These are phyloP conservation scores for Fibroporia radiculosa DNA, from an alignment of 768 basidiomycete genomes.

Conservation along the genomic window DNA sequence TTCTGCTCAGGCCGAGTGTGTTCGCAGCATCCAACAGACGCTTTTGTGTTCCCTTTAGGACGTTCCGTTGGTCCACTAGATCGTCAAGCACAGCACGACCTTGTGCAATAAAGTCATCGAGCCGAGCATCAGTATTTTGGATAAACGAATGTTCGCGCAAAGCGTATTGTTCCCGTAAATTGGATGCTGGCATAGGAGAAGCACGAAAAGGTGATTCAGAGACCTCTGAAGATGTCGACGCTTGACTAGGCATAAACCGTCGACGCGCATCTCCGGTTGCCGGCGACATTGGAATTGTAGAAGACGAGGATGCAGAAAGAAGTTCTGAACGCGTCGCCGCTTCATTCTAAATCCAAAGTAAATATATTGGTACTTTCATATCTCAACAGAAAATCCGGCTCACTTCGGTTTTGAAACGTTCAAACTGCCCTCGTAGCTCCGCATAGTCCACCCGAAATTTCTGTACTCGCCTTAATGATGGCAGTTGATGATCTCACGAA, in stretches of 20 bases:
- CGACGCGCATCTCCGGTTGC: conserved; percentile 57
- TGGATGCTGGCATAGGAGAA: conserved; percentile 39
- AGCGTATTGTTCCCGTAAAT: conserved; percentile 67
- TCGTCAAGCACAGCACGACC: conserved; percentile 89
- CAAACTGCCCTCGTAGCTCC: conserved; percentile 79
- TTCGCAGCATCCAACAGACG: conserved; percentile 86
- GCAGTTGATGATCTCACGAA: neutral
- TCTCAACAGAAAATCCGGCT: conserved; percentile 7
- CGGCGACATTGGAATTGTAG: conserved; percentile 27
- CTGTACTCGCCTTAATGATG: conserved; percentile 66
- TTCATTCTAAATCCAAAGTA: conserved; percentile 47
- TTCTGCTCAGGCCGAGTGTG: conserved; percentile 85
- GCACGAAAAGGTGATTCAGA: conserved; percentile 84
- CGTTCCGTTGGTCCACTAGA: conserved; percentile 83
- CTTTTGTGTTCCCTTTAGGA: conserved; percentile 91
- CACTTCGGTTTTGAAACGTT: conserved; percentile 61
- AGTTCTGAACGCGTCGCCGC: conserved; percentile 58
- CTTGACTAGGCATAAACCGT: conserved; percentile 40
- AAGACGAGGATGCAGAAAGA: conserved; percentile 38
- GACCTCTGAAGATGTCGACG: conserved; percentile 27
- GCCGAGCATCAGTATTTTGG: conserved; percentile 66
- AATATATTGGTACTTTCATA: too few relatives aligned
- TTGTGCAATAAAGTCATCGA: conserved; percentile 91
- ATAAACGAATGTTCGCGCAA: conserved; percentile 87
- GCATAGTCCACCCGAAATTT: conserved; percentile 85